Conservation (phyloP, 2,329 filamentous ascomycete genomes). For the Diaporthe nobilis region DNA sequence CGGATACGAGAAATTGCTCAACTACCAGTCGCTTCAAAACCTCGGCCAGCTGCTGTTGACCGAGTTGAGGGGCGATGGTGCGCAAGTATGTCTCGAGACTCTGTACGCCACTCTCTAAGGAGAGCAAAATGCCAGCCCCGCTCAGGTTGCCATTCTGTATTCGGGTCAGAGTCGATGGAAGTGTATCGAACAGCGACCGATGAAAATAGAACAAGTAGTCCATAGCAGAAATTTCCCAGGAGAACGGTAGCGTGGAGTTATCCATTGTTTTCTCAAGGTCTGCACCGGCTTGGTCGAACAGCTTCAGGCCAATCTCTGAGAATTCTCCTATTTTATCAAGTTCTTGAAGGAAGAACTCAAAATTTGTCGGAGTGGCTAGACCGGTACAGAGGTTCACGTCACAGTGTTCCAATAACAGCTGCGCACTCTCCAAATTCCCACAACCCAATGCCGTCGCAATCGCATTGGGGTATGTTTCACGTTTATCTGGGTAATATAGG, state of each 20-base stretch:
- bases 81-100: background rate
- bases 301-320: background rate
- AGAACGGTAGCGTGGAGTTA: too few relatives aligned
- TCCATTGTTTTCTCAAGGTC: background rate
- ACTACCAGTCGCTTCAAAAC: background rate
- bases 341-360: background rate
- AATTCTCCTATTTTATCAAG: background rate
- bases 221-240: background rate
- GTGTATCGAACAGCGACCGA: background rate
- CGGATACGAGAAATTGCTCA: background rate
- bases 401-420: background rate
- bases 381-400: too few relatives aligned
- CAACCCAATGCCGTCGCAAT: background rate
- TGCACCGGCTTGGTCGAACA: background rate
- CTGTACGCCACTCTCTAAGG: background rate
- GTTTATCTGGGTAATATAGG: too few relatives aligned
- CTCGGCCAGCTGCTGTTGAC: rapidly evolving
- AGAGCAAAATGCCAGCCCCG: background rate
- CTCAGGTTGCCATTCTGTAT: background rate
- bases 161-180: rapidly evolving
- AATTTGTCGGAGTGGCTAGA: too few relatives aligned
- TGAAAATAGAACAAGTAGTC: slow-evolving; percentile 18
- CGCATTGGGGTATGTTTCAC: background rate
- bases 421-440: background rate
- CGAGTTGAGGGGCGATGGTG: background rate